Evolutionary conservation across 805 yeast genomes (phyloP), one percentile per base, ranked within the genome.

Genomic region (Kuraishia capsulata): DNA sequence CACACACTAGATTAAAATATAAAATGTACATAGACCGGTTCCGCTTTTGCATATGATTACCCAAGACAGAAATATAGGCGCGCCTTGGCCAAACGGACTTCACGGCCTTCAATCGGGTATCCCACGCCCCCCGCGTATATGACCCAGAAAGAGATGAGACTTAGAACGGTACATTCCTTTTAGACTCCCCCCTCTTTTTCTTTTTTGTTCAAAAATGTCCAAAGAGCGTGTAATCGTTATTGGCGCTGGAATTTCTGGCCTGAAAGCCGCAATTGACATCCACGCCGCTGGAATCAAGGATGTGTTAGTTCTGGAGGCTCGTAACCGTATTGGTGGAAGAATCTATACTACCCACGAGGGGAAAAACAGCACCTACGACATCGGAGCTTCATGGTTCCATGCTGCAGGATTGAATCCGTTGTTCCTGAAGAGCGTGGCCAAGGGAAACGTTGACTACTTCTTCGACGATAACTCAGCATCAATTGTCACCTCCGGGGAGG

Each of bases 321-420:
- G 73, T 41, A 65, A 66, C 42, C 56, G 85, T 26, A 47, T 78
- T 2, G 94, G 94, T 4, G 95, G 95, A 0, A 58, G 95, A 39
- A 52, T 80, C 9, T 54, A 79, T 5, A 46, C 59, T 10, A 74
- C 84, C 1, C 66, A 64, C 33, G 45, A 58, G 10, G 33, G 49
- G 31, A 63, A 71, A 4, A 50, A 56, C n/a, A 40, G 52, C 11
- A 47, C 58, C 5, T 71, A 80, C 41, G 95, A 87, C 53, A 45
- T 86, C n/a, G 96, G 96, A 0, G 96, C 95, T 0, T 73, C 88
- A 4, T 88, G 96, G 96, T 84, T 83, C 52, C 96, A 88, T 52
- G 95, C 86, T 46, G 76, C 88, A 0, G 58, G 86, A 30, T 64
- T 71, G 25, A 88, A 88, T 53, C 68, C 70, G 2, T 61, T 83